Base-by-base conservation (phyloP, 495 filamentous ascomycete species). In the Tuber umbilicatum region DNA sequence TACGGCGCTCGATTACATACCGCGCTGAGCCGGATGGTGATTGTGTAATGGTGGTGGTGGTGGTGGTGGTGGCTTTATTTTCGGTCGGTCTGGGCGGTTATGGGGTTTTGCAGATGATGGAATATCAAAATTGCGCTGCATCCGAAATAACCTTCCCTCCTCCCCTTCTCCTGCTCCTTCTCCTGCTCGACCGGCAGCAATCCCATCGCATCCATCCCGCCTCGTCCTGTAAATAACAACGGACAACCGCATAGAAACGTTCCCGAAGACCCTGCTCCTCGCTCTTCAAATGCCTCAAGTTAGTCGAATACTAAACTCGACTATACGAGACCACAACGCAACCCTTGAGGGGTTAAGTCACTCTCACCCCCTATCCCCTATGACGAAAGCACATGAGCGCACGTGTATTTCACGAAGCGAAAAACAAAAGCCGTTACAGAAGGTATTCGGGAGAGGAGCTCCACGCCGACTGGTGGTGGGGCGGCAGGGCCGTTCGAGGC, bases 261-360 rank as follows among this genome's bases (percentile, higher is more conserved):
- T 64, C 55, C 55, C 27, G 55, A 64, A 64, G 55, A 35, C 55
- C 31, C 55, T 64, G 55, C 14, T 35, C 27, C 19, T 64, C 55
- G 27, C 19, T 4, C 2, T 64, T 64, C 55, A 64, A 64, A 64
- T 64, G 55, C 55, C 55, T 64, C 55, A 64, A 64, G 55, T 19
- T 27, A 64, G 55, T 64, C 27, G 55, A 35, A 64, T 64, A 64
- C 55, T 64, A 64, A 64, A 64, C 55, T 35, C 55, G 55, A 64
- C 55, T 35, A n/a, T n/a, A 64, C n/a, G 16, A 60, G 23, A 60
- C 55, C 5, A 64, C 16, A 64, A 64, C 55, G 55, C 14, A 64
- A 64, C 4, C 27, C 27, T 17, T 64, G 55, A 64, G 55, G 55
- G 55, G 55, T 64, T 64, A 64, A 64, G 55, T 64, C 27, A 1